A percentile compares a stretch with the other conserved stretches of the same genome.
Conservation (phyloP, 1,139 yeast species). For the Blastobotrys buckinghamii region DNA sequence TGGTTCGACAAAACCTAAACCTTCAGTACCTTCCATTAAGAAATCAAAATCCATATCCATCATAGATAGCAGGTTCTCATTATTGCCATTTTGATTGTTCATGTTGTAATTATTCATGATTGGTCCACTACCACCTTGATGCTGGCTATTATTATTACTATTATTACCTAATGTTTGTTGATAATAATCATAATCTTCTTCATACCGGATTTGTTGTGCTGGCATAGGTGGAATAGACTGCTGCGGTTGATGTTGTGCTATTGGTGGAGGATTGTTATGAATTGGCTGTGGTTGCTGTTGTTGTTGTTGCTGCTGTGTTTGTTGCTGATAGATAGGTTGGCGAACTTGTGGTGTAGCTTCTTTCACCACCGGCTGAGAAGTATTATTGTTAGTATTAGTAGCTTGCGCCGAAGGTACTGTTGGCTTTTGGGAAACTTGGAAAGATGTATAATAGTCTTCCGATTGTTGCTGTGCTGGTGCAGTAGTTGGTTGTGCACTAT, state of each 20-base stretch:
- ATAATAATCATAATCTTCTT: background rate
- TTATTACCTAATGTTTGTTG: background rate
- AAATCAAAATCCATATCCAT: constrained; percentile 38
- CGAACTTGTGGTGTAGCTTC: too few relatives aligned
- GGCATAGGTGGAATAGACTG: constrained; percentile 3
- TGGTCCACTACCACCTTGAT: background rate
- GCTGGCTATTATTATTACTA: background rate
- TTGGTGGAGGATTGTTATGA: too few relatives aligned
- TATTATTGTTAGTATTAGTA: too few relatives aligned
- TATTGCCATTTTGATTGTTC: too few relatives aligned
- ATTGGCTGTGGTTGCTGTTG: too few relatives aligned
- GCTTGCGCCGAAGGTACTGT: too few relatives aligned
- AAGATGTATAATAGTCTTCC: too few relatives aligned
- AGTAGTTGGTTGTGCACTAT: background rate
- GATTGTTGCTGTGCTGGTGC: constrained; percentile 4
- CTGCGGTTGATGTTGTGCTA: constrained; percentile 3
- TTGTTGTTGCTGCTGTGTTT: background rate
- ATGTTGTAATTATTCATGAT: constrained; percentile 4
- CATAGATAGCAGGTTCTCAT: constrained; percentile 18
- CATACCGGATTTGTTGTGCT: background rate
- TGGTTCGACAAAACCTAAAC: constrained; percentile 82
- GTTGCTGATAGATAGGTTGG: background rate
- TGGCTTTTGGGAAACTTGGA: too few relatives aligned
- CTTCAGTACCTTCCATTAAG: constrained; percentile 57
- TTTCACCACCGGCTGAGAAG: too few relatives aligned